Base-by-base conservation (phyloP, 2,329 filamentous ascomycete genomes). In the Ilyonectria sp. region DNA sequence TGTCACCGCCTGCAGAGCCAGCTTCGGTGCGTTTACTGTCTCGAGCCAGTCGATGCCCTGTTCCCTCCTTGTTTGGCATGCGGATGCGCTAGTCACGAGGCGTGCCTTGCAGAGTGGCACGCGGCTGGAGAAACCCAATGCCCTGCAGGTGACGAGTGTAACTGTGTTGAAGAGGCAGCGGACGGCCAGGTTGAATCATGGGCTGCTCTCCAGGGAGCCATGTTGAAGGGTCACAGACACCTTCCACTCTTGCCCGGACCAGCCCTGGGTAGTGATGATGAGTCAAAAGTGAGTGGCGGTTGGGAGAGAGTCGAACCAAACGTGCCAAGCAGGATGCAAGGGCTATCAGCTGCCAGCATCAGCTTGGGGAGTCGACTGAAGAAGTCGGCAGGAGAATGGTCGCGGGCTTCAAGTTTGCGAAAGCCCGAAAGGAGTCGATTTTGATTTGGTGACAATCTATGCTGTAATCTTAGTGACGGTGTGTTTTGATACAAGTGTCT, bases 61-160 rank as follows among this genome's bases (percentile, higher is more conserved):
- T 92, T 90, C 74, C 81, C 87, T 4, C 85, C 89, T 0, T 92
- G 90, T 68, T 82, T 92, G 3, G 85, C 85, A 11, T 92, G 90
- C 69, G 90, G 90, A 13, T 92, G 90, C 70, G 86, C 86, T 8
- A 86, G 84, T 58, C 90, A 92, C 76, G 86, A 90, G 52, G 77
- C 81, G 9, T 92, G 90, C 69, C 82, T 90, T 17, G 84, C 83
- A 2, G 87, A 89, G 73, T 90, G 89, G 88, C 87, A 89, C 70
- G 84, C 82, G 7, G 83, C 84, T 6, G 87, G 87, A 23, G 87
- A 90, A 76, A 85, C 80, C 1, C 79, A 85, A 53, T 92, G 90
- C 63, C 88, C 90, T 0, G 89, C 88, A 0, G 90, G 89, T 1
- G 90, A 91, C 73, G 90, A 91, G 75, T 92, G 90, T 74, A 82